Evolutionary conservation across 2,329 filamentous ascomycete species (phyloP).

Genomic region (Aaosphaeria arxii): DNA sequence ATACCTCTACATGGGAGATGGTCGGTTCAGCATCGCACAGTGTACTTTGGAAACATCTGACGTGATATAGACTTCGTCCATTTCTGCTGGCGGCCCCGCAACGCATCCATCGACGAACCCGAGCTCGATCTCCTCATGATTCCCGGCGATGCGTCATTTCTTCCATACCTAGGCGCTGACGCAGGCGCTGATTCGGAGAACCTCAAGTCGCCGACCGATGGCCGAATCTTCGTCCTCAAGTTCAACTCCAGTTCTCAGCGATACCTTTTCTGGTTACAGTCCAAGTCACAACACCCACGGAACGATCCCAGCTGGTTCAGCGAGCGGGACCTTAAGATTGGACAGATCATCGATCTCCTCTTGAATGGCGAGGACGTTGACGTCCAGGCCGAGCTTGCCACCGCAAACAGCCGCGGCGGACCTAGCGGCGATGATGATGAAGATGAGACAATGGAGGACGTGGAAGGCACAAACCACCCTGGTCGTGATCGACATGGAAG

Average conservation of each 20-base stretch:
- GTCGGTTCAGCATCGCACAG: constrained; percentile 41
- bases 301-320: constrained; percentile 77
- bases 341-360: constrained; percentile 78
- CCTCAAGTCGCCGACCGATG: constrained; percentile 68
- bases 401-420: constrained; percentile 53
- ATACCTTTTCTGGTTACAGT: constrained; percentile 95
- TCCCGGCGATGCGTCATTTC: constrained; percentile 81
- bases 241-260: constrained; percentile 90
- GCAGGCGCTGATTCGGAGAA: constrained; percentile 53
- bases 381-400: constrained; percentile 65
- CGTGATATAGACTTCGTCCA: constrained; percentile 70
- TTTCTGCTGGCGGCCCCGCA: constrained; percentile 93
- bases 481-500: constrained; percentile 32
- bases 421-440: constrained; percentile 56
- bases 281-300: constrained; percentile 71
- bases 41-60: constrained; percentile 9
- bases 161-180: constrained; percentile 64
- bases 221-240: constrained; percentile 89
- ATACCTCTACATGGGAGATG: constrained; percentile 82
- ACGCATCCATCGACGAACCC: constrained; percentile 65
- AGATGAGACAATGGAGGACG: constrained; percentile 62
- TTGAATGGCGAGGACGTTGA: constrained; percentile 88
- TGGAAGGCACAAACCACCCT: constrained; percentile 51
- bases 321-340: constrained; percentile 79
- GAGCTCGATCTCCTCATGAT: constrained; percentile 93